Base-by-base conservation (phyloP, 805 yeast genomes). In the Cyberlindnera saturnus region DNA sequence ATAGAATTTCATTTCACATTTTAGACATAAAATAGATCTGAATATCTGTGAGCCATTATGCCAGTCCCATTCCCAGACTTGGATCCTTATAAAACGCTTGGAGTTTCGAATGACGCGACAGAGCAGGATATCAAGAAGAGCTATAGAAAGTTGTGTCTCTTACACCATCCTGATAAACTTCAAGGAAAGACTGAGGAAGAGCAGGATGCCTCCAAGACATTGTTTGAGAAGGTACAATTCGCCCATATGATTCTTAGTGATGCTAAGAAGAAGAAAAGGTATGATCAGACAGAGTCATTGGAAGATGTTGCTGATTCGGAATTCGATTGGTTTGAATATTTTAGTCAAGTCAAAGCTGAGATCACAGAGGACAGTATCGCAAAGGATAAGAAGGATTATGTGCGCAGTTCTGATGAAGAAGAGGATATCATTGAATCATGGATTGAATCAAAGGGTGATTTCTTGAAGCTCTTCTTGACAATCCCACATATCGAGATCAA, bases 401-500 rank as follows among this genome's bases (percentile, higher is more conserved):
- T 82, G 52, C 74, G 69, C 4, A 71, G 81, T n/a, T 55, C 53
- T 5, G 86, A 81, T 50, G 89, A 82, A 50, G 59, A 55, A 37
- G 66, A 65, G 4, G 96, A 89, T 56, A 71, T 89, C n/a, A 45
- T 77, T 35, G 73, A 75, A 37, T 69, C 73, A 39, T 82, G 82
- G 65, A 61, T 68, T 8, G 75, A 69, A 51, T 70, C 71, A 36
- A 72, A 77, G 13, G 96, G 96, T 5, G 86, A 86, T 53, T 76
- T 88, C 53, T 66, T 81, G 37, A 67, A 69, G 40, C 65, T 88
- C 6, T 84, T 88, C 56, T 95, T 87, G 58, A 69, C 71, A 30
- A 81, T 89, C 4, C 84, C 93, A 9, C 96, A 89, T 62, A 70
- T 85, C 41, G 89, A 83, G 48, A 71, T 82, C 36, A 65, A 65